These are phyloP conservation scores for Caulochytrium protostelioides DNA, from an alignment of 371 early-diverging fungal species.

Conservation along the genomic window DNA sequence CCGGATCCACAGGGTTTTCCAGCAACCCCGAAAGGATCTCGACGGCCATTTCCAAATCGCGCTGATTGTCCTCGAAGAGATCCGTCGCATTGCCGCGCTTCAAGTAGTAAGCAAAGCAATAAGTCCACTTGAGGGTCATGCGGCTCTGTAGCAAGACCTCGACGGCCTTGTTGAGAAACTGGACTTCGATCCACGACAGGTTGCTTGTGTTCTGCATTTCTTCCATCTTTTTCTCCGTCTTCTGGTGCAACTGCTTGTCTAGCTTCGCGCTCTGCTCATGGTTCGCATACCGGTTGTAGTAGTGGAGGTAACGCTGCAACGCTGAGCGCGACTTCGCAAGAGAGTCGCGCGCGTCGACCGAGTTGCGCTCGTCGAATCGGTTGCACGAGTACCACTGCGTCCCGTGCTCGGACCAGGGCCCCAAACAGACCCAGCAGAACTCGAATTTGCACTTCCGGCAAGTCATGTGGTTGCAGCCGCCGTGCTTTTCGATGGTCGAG, in stretches of 20 bases:
- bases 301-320: slow-evolving; percentile 79
- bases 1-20: slow-evolving; percentile 55
- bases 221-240: slow-evolving; percentile 88
- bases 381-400: slow-evolving; percentile 86
- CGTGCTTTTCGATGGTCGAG: slow-evolving; percentile 40
- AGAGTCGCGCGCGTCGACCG: slow-evolving; percentile 52
- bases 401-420: slow-evolving; percentile 86
- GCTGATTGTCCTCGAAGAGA: slow-evolving; percentile 92
- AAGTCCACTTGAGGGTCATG: slow-evolving; percentile 86
- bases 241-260: slow-evolving; percentile 58
- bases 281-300: slow-evolving; percentile 90
- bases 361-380: slow-evolving; percentile 65
- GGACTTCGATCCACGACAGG: slow-evolving; percentile 95
- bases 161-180: slow-evolving; percentile 79
- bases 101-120: slow-evolving; percentile 86
- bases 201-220: slow-evolving; percentile 71
- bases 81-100: slow-evolving; percentile 57
- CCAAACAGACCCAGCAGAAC: slow-evolving; percentile 49
- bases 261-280: slow-evolving; percentile 85
- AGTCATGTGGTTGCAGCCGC: slow-evolving; percentile 75
- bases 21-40: slow-evolving; percentile 71
- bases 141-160: slow-evolving; percentile 69
- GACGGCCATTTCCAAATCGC: slow-evolving; percentile 82
- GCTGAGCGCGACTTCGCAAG: slow-evolving; percentile 69
- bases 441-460: slow-evolving; percentile 69